Evolutionary conservation across 2,329 filamentous ascomycete genomes (phyloP), one percentile per base, ranked within the genome.

Genomic region (Tolypocladium paradoxum): DNA sequence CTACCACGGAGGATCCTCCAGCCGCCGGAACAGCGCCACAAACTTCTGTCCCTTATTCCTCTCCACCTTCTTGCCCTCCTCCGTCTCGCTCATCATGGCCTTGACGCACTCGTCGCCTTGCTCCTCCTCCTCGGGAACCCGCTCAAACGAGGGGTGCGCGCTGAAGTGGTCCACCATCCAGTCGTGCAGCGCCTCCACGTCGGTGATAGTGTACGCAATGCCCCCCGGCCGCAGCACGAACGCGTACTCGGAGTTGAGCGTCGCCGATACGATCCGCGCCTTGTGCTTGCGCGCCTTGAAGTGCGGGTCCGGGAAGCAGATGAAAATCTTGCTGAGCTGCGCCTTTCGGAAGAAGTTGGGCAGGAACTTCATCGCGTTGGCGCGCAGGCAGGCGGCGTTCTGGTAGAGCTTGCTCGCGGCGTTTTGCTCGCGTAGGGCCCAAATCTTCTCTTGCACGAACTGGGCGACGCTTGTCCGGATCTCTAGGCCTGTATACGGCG

Each of bases 341-440:
- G 73, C 76, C 63, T 85, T 87, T 52, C 72, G 75, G 76, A 99
- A 97, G 76, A 96, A 96, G 67, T 99, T 97, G 57, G 95, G 92
- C n/a, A 99, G 76, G 70, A 97, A 99, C 69, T 99, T 99, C 93
- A 99, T 99, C 6, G 90, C 89, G 73, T 99, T 99, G 59, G 89
- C 88, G 57, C 93, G 85, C 48, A 99, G 76, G 65, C 90, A 95
- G 35, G 87, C 84, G 52, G 92, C 85, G 68, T 99, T 99, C 65
- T 95, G 86, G 68, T 90, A 97, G 48, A 74, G 69, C 50, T 71
- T 69, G 6, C 74, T 16, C 14, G 37, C 72, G 6, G 72, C 64
- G 58, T 81, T 78, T 64, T 91, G 84, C 14, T 76, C 73, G 4
- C 93, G 84, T 20, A 97, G 77, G 5, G 91, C 92, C 59, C 82